Evolutionary conservation across 1,139 yeast genomes (phyloP), one percentile per base, ranked within the genome.

Genomic region (Saccharomyces hybrid): DNA sequence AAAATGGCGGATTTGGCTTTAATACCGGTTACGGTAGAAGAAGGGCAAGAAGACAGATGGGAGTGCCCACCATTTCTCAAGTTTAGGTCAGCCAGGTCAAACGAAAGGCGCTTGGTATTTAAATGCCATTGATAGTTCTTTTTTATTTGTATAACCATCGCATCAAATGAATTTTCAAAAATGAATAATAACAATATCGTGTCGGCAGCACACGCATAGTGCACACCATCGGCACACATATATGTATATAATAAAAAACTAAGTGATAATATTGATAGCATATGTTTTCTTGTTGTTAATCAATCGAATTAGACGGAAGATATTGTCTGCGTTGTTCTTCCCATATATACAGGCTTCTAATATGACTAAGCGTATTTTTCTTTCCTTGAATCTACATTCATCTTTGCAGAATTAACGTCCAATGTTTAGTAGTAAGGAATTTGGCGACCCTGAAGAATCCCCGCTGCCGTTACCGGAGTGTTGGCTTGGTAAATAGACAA

Each of bases 1-100:
- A 78, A 72, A 85, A 88, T 65, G 97, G 97, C 61, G 81, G 87
- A 66, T 85, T 89, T 69, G 86, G 91, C 60, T 38, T 38, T 14
- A 16, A 16, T 38, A 66, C 80, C 48, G 54, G 57, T 49, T 49
- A 54, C 41, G 60, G 78, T 63, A 69, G 80, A 58, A 72, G 76
- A 59, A 71, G 74, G 60, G 71, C 75, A 57, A 74, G 80, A 58
- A 80, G 86, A 63, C 83, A 86, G 75, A 86, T 87, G 57, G 96
- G 96, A 70, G 87, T 87, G 57, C 96, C 96, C 75, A 82, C 95
- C 68, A 83, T 86, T 80, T 81, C 95, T 58, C 93, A 86, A 78
- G 95, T 86, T 70, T 84, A 78, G 23, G 11, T 38, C 23, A 9
- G 42, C 42, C 23, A 38, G 23, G 13, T 14, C 8, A 4, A 38